Evolutionary conservation across 2,329 filamentous ascomycete genomes (phyloP).

Genomic region (Aspergillus amoenus): DNA sequence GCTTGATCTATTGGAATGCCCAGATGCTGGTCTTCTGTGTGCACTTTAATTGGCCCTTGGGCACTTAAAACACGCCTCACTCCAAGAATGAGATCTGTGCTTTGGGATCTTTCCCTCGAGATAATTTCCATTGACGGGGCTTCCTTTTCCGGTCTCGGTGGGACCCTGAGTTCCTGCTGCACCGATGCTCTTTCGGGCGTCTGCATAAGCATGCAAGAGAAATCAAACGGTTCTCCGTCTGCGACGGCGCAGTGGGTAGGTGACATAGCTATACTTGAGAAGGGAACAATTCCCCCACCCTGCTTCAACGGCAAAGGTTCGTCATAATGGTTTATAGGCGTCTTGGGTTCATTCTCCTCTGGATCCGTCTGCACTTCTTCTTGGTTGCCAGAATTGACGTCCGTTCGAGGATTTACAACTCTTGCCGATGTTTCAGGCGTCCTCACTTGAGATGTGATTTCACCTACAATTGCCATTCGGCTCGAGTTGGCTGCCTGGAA

Average conservation of each 20-base stretch:
- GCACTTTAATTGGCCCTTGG: background rate
- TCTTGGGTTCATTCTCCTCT: background rate
- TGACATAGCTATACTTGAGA: conserved; percentile 29
- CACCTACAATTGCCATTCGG: background rate
- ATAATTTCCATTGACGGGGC: no score
- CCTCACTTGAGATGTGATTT: background rate
- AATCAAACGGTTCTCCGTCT: conserved; percentile 26
- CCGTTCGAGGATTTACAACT: background rate
- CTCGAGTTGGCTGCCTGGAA: conserved; percentile 11
- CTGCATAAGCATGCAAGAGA: conserved; percentile 30
- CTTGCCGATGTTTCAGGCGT: background rate
- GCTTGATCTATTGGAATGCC: background rate
- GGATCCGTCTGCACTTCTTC: background rate
- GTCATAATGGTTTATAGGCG: background rate
- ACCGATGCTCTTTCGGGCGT: conserved; percentile 13
- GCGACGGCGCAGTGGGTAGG: conserved; percentile 14
- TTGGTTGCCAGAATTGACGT: background rate
- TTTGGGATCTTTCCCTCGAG: background rate
- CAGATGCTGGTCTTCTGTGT: background rate
- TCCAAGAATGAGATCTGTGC: background rate
- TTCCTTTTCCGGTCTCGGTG: background rate
- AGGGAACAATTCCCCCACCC: conserved; percentile 30
- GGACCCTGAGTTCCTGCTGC: background rate
- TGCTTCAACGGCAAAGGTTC: background rate
- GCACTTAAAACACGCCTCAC: background rate